phyloP scores from a whole-genome alignment of 352 stramenopile genomes.

The Globisporangium barbulae region DNA sequence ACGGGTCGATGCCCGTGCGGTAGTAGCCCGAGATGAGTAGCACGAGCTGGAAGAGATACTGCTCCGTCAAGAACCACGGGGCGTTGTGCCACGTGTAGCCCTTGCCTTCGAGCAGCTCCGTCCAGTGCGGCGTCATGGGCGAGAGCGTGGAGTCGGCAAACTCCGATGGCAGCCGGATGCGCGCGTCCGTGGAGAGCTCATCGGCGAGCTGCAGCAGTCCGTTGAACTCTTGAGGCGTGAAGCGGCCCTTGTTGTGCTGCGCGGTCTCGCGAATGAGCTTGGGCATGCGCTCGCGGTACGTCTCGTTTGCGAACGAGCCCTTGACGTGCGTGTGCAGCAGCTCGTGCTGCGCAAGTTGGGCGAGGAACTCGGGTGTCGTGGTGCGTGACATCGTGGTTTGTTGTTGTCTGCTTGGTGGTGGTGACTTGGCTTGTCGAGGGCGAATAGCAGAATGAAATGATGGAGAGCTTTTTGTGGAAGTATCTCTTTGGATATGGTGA shows the following conservation, averaged over 20 bases:
- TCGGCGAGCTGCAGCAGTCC: constrained; percentile 40
- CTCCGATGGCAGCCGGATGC: constrained; percentile 44
- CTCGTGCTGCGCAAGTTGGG: constrained; percentile 50
- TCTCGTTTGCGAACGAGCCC: constrained; percentile 66
- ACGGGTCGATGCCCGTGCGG: constrained; percentile 56
- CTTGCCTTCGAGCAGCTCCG: constrained; percentile 32
- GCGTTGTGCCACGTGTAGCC: constrained; percentile 66
- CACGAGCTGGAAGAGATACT: constrained; percentile 75
- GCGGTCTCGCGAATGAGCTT: constrained; percentile 56
- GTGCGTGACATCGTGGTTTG: neutral
- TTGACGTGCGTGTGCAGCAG: constrained; percentile 46
- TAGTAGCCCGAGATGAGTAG: constrained; percentile 64
- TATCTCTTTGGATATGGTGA: neutral
- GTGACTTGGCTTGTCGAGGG: neutral
- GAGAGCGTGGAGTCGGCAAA: constrained; percentile 34
- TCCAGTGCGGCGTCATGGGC: constrained; percentile 45
- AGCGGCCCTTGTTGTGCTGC: constrained; percentile 36
- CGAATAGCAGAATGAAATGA: neutral
- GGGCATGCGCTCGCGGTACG: constrained; percentile 54
- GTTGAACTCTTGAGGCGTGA: constrained; percentile 32
- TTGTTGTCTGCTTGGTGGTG: neutral
- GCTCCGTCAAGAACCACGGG: constrained; percentile 73
- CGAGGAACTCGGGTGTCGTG: constrained; percentile 44
- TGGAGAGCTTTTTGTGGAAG: neutral
- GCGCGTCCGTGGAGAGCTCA: constrained; percentile 38